These are phyloP conservation scores for Penicillium coprophilum DNA, from an alignment of 495 filamentous ascomycete species.

Conservation along the genomic window DNA sequence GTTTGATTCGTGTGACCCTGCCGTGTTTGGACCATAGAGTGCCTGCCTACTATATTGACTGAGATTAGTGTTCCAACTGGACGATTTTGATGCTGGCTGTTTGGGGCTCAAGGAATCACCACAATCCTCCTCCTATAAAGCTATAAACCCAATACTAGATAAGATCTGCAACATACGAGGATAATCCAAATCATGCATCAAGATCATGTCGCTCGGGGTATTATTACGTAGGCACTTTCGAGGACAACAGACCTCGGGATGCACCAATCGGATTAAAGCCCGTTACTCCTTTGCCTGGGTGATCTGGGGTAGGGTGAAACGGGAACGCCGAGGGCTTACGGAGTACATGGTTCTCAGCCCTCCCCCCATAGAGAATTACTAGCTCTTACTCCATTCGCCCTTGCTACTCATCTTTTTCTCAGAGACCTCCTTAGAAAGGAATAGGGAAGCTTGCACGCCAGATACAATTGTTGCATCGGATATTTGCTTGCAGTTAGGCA, in stretches of 20 bases:
- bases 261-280: neutral
- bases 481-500: neutral
- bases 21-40: slow-evolving; percentile 18
- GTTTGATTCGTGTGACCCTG: slow-evolving; percentile 31
- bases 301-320: neutral
- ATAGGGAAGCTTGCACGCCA: neutral
- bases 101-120: no score
- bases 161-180: no score
- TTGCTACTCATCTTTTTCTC: neutral
- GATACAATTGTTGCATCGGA: neutral
- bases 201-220: no score
- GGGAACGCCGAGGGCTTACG: neutral
- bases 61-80: slow-evolving; percentile 13
- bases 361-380: neutral
- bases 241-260: neutral
- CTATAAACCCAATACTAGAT: no score
- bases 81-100: no score
- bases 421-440: neutral
- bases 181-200: no score
- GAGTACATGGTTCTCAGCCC: neutral
- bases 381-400: neutral
- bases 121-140: no score
- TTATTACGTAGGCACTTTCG: neutral
- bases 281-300: neutral
- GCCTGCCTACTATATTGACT: slow-evolving; percentile 16